These are phyloP conservation scores for Phellinidium pouzarii DNA, from an alignment of 1,284 basidiomycete species.

Conservation along the genomic window DNA sequence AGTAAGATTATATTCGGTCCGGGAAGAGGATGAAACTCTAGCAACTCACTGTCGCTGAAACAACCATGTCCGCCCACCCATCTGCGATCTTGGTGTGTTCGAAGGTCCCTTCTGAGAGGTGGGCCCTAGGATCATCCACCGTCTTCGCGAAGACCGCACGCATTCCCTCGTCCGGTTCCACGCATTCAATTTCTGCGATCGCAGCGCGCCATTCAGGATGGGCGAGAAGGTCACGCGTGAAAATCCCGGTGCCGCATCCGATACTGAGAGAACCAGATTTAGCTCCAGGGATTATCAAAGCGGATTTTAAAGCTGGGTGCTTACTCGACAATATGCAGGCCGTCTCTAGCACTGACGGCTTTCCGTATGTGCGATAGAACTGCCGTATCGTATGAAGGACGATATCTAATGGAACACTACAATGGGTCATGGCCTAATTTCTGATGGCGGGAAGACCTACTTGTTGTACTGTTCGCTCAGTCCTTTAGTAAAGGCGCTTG, in stretches of 20 bases:
- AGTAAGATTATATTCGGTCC: constrained; percentile 1
- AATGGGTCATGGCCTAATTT: too few species aligned
- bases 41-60: constrained; percentile 59
- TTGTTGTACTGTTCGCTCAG: constrained; percentile 22
- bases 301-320: background rate
- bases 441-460: constrained; percentile 12
- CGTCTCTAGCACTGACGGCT: constrained; percentile 13
- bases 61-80: constrained; percentile 67
- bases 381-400: constrained; percentile 24
- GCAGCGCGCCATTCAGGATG: constrained; percentile 46
- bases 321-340: constrained; percentile 25
- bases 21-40: background rate
- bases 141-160: constrained; percentile 51
- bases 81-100: constrained; percentile 48
- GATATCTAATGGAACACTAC: constrained; percentile 16
- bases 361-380: constrained; percentile 22
- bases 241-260: constrained; percentile 71
- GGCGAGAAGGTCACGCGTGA: constrained; percentile 66
- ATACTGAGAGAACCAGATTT: constrained; percentile 35
- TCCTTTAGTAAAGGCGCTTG: too few species aligned
- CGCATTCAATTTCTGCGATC: constrained; percentile 47
- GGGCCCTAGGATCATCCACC: constrained; percentile 43
- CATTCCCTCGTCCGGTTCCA: constrained; percentile 74
- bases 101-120: constrained; percentile 56
- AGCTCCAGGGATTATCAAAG: background rate